phyloP scores from a whole-genome alignment of 306 rosid species.

The Trifolium pratense region DNA sequence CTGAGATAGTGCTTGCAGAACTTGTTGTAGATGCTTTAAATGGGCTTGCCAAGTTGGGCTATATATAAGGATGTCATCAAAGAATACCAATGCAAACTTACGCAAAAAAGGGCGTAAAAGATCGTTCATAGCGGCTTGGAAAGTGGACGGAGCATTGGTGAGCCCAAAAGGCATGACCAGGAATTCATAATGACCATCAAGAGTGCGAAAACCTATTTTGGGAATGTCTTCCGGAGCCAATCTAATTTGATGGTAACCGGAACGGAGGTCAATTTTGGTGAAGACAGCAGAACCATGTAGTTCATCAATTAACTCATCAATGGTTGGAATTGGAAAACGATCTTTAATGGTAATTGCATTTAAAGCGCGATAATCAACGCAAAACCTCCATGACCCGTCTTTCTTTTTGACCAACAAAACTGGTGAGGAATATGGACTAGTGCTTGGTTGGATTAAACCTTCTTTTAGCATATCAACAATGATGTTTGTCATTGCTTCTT shows the following conservation, averaged over 20 bases:
- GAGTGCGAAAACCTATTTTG: neutral
- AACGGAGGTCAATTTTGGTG: neutral
- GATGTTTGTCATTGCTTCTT: neutral
- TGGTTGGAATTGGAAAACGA: neutral
- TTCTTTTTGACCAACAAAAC: too few relatives aligned
- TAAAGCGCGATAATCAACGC: neutral
- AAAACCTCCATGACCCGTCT: neutral
- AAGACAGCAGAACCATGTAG: fast-evolving
- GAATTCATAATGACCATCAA: neutral
- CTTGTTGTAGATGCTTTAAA: too few relatives aligned
- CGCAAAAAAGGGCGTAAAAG: fast-evolving
- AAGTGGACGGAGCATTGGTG: neutral
- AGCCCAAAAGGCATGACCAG: neutral
- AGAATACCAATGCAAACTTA: neutral
- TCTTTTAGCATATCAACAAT: neutral
- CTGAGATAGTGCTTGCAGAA: too few relatives aligned
- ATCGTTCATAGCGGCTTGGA: neutral
- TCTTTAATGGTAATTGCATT: neutral
- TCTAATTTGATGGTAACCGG: neutral
- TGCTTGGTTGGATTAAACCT: neutral
- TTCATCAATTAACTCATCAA: neutral
- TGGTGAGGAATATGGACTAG: neutral
- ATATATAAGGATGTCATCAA: neutral
- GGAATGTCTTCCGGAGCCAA: neutral
- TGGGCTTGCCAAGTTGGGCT: too few relatives aligned